A percentile compares a stretch with the other conserved stretches of the same genome.
Conservation (phyloP, 805 yeast species). For the Isabelozyma pseudorhagii region DNA sequence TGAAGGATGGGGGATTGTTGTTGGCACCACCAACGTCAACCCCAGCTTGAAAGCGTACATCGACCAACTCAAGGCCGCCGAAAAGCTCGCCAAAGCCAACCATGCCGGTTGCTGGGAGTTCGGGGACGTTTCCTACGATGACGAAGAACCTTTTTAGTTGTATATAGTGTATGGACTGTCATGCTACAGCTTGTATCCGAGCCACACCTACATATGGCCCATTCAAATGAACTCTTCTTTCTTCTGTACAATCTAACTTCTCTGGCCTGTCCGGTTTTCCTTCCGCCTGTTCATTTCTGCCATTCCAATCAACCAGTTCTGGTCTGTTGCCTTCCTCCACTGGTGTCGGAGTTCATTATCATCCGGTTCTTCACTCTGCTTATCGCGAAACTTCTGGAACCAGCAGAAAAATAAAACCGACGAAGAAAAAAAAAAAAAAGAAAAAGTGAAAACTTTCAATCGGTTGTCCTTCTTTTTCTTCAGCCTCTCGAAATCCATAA, state of each 20-base stretch:
- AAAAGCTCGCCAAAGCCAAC: constrained; percentile 45
- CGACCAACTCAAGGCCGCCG: constrained; percentile 36
- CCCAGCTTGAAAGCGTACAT: constrained; percentile 34
- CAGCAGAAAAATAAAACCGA: not conserved
- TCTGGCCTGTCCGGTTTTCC: too few species aligned
- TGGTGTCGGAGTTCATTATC: too few species aligned
- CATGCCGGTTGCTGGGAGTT: constrained; percentile 72
- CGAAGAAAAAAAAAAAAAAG: not conserved
- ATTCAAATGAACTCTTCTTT: too few species aligned
- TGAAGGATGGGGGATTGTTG: constrained; percentile 61
- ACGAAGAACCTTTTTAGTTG: constrained; percentile 17
- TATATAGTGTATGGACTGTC: not conserved
- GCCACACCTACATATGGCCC: too few species aligned
- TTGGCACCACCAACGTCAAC: constrained; percentile 16
- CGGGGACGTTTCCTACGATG: constrained; percentile 67
- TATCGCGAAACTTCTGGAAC: not conserved
- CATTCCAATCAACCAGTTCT: too few species aligned
- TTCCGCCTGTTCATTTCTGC: too few species aligned
- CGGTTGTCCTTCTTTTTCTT: not conserved
- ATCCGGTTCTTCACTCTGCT: too few species aligned
- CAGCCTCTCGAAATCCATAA: constrained; percentile 16
- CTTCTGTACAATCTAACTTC: too few species aligned
- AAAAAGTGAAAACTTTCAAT: not conserved
- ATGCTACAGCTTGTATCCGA: too few species aligned
- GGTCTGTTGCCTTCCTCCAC: too few species aligned